Conservation (phyloP, 192 early-diverging fungal genomes). For the Polychytrium aggregatum region DNA sequence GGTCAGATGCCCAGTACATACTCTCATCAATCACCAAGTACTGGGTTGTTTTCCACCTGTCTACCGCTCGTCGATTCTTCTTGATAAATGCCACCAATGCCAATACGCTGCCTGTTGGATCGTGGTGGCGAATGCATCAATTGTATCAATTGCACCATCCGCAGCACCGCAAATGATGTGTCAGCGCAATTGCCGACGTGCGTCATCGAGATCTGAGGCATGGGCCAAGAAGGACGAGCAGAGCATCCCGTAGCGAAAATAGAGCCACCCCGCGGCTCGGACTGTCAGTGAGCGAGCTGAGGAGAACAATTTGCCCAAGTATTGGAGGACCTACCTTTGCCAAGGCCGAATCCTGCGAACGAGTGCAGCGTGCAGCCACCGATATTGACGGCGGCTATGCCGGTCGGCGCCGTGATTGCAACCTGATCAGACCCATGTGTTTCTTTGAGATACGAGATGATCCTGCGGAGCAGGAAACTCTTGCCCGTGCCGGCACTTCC, state of each 20-base stretch:
- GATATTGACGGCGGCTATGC: conserved; percentile 51
- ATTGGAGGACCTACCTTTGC: too few relatives aligned
- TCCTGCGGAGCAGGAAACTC: conserved; percentile 20
- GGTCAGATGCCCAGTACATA: too few relatives aligned
- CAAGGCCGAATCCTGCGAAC: conserved; percentile 37
- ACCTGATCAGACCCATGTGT: conserved; percentile 18
- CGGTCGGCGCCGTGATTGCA: conserved; percentile 43
- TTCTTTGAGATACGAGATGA: conserved; percentile 23
- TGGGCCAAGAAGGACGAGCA: too few relatives aligned
- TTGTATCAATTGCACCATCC: too few relatives aligned
- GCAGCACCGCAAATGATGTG: too few relatives aligned
- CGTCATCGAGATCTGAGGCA: too few relatives aligned
- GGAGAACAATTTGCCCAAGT: background rate
- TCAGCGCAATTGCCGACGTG: too few relatives aligned
- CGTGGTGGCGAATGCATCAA: too few relatives aligned
- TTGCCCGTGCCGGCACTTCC: conserved; percentile 43
- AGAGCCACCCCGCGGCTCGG: too few relatives aligned
- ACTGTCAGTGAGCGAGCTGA: background rate
- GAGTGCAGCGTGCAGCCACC: conserved; percentile 44
- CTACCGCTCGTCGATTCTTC: conserved; percentile 3
- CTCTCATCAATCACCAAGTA: conserved; percentile 40
- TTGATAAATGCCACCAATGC: too few relatives aligned
- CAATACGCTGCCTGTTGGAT: too few relatives aligned
- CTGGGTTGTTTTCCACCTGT: conserved; percentile 19
- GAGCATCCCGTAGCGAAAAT: too few relatives aligned